phyloP scores from a whole-genome alignment of 1,284 basidiomycete genomes.

The Apiotrichum siamense region DNA sequence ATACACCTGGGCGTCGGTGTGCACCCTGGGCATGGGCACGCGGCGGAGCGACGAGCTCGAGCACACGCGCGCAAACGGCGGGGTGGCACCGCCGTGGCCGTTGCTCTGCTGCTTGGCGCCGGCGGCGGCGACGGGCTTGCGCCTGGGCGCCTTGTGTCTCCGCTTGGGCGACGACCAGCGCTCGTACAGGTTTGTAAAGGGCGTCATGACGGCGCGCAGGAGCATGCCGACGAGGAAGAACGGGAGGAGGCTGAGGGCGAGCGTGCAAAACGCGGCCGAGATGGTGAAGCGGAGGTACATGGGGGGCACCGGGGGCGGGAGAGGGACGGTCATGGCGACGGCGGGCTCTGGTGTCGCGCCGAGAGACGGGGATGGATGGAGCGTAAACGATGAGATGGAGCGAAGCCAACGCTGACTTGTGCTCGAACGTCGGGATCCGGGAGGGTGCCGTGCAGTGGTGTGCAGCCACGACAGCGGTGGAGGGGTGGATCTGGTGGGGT shows the following conservation, averaged over 20 bases:
- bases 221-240: slow-evolving; percentile 6
- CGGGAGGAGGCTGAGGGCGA: slow-evolving; percentile 6
- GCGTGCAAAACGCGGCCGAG: slow-evolving; percentile 2
- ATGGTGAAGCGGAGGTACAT: slow-evolving; percentile 7
- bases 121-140: neutral
- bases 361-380: no score
- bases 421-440: no score
- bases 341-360: no score
- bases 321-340: neutral
- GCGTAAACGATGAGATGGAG: no score
- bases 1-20: neutral
- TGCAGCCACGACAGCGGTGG: no score
- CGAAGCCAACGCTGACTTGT: no score
- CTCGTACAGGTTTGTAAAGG: slow-evolving; percentile 1
- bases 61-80: neutral
- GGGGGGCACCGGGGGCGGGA: slow-evolving; percentile 6
- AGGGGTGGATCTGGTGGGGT: no score
- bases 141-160: neutral
- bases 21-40: neutral
- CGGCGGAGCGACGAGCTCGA: neutral
- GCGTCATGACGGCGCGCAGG: neutral
- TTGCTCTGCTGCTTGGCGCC: no score
- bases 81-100: neutral
- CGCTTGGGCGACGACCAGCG: neutral
- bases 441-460: no score